phyloP scores from a whole-genome alignment of 768 basidiomycete species.

The Clitopilus passeckerianus region DNA sequence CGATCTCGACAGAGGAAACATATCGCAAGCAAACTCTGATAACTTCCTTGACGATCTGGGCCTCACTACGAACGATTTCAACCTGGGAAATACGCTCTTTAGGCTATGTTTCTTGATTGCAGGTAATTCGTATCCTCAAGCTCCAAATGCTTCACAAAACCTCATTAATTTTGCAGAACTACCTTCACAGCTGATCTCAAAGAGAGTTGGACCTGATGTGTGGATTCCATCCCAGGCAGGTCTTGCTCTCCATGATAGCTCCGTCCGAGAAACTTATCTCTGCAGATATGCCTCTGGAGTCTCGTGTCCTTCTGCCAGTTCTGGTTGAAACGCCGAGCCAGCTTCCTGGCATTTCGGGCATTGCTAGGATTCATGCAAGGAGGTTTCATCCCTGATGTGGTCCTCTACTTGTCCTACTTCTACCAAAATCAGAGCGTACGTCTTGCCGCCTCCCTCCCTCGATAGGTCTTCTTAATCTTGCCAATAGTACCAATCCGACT shows the following conservation, averaged over 20 bases:
- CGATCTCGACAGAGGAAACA: conserved; percentile 55
- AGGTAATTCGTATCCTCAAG: conserved; percentile 16
- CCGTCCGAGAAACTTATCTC: too few relatives aligned
- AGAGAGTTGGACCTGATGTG: conserved; percentile 61
- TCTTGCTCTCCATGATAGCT: neutral
- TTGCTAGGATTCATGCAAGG: conserved; percentile 59
- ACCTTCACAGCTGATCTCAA: conserved; percentile 64
- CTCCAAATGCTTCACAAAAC: neutral
- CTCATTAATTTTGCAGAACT: conserved; percentile 34
- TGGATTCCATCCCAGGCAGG: conserved; percentile 58
- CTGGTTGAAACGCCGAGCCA: conserved; percentile 46
- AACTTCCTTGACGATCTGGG: conserved; percentile 60
- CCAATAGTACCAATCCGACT: conserved; percentile 56
- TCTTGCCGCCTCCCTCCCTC: conserved; percentile 2
- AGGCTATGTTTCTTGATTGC: conserved; percentile 40
- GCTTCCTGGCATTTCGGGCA: conserved; percentile 52
- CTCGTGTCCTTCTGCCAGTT: conserved; percentile 52
- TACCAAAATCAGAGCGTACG: conserved; percentile 52
- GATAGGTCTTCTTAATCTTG: neutral
- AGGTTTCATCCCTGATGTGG: conserved; percentile 59
- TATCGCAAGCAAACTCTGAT: conserved; percentile 65
- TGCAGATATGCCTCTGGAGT: conserved; percentile 49
- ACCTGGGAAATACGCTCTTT: conserved; percentile 59
- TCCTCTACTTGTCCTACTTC: conserved; percentile 63
- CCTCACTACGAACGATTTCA: conserved; percentile 60